Conservation (phyloP, 2,329 filamentous ascomycete species). For the Hansfordia pulvinata region DNA sequence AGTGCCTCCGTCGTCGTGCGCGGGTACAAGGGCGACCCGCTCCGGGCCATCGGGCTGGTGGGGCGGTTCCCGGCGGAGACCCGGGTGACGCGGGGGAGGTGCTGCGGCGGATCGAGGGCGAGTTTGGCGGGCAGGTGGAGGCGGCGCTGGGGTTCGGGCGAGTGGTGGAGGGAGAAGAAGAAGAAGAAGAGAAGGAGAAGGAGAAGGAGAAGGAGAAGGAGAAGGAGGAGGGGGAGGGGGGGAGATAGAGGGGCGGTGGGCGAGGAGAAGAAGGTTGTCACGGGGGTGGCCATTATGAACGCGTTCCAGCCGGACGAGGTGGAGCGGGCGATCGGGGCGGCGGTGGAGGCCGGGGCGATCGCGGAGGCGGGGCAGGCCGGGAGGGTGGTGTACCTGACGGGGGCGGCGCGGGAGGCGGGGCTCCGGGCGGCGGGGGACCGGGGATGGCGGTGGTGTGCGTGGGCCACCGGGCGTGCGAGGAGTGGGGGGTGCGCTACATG, state of each 20-base stretch:
- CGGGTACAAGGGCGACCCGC: slow-evolving; percentile 7
- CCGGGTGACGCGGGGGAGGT: background rate
- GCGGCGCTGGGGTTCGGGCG: slow-evolving; percentile 3
- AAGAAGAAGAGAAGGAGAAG: background rate
- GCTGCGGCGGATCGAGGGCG: background rate
- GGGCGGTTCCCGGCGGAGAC: slow-evolving; percentile 1
- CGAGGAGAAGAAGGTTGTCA: slow-evolving; percentile 3
- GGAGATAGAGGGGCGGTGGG: slow-evolving; percentile 4
- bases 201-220: slow-evolving; percentile 3
- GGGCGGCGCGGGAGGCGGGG: slow-evolving; percentile 6
- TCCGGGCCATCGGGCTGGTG: slow-evolving; percentile 6
- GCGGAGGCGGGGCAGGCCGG: background rate
- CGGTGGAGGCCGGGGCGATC: background rate
- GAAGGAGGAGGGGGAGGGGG: slow-evolving; percentile 2
- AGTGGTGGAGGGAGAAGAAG: too few relatives aligned
- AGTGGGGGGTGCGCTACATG: slow-evolving; percentile 8
- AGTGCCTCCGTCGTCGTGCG: slow-evolving; percentile 2
- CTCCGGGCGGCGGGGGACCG: slow-evolving; percentile 3
- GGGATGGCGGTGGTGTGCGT: slow-evolving; percentile 7
- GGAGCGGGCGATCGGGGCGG: slow-evolving; percentile 2
- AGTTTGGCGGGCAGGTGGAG: slow-evolving; percentile 4
- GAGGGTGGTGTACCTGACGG: slow-evolving; percentile 6
- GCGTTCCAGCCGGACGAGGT: slow-evolving; percentile 9
- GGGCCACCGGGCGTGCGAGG: slow-evolving; percentile 6
- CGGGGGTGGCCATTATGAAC: slow-evolving; percentile 7